A percentile compares a stretch with the other conserved stretches of the same genome.
phyloP scores from a whole-genome alignment of 148 eudicot genomes.

The Silene conica region DNA sequence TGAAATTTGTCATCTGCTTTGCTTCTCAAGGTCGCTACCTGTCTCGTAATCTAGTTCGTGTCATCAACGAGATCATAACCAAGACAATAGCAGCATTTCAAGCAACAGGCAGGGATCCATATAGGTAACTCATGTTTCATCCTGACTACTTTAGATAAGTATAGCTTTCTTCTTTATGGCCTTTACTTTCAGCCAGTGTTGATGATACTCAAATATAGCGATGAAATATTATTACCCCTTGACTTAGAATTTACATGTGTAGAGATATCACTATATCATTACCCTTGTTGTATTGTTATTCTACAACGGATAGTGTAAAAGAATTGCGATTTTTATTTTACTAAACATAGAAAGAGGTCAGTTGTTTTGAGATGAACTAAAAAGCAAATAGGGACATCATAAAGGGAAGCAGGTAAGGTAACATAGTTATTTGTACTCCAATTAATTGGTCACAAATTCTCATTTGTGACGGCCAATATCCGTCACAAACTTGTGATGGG shows the following conservation, averaged over 20 bases:
- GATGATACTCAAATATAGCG: too few relatives aligned
- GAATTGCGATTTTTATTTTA: too few relatives aligned
- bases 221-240: too few relatives aligned
- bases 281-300: too few relatives aligned
- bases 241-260: too few relatives aligned
- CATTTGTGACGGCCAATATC: too few relatives aligned
- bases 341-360: too few relatives aligned
- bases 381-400: neutral
- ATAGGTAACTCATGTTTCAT: constrained; percentile 44
- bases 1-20: constrained; percentile 47
- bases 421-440: neutral
- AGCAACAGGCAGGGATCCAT: constrained; percentile 80
- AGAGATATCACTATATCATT: too few relatives aligned
- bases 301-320: too few relatives aligned
- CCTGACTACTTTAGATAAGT: neutral
- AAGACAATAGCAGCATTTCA: constrained; percentile 71
- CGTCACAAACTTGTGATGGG: too few relatives aligned
- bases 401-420: too few relatives aligned
- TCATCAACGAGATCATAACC: constrained; percentile 68
- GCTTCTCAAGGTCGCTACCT: constrained; percentile 71
- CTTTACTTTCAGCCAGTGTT: neutral
- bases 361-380: neutral
- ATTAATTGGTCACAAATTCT: too few relatives aligned
- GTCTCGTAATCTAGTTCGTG: constrained; percentile 76
- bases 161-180: neutral